Conservation (phyloP, 2,329 filamentous ascomycete species). For the Alternaria gaisen region DNA sequence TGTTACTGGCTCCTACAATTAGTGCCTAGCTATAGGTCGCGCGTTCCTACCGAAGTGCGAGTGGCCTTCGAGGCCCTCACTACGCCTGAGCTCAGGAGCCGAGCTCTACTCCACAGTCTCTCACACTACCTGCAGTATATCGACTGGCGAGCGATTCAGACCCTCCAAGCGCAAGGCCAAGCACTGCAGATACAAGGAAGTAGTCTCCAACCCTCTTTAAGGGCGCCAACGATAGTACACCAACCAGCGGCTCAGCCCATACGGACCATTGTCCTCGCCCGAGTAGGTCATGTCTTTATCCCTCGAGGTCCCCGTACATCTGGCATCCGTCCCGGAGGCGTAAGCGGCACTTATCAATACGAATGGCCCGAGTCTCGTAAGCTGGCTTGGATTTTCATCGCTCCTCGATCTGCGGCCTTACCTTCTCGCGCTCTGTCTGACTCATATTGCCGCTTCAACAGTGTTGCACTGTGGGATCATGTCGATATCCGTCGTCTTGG, state of each 20-base stretch:
- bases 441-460: background rate
- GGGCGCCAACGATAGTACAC: background rate
- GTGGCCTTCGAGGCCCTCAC: background rate
- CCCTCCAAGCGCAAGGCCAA: background rate
- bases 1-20: background rate
- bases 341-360: background rate
- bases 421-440: background rate
- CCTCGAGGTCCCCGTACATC: background rate
- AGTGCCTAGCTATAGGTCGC: background rate
- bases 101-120: background rate
- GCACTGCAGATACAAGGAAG: background rate
- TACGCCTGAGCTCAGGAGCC: background rate
- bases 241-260: background rate
- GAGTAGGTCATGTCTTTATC: background rate
- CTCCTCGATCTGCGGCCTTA: background rate
- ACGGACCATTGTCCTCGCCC: background rate
- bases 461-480: background rate
- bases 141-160: background rate
- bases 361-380: conserved; percentile 2
- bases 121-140: background rate
- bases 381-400: background rate
- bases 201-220: background rate
- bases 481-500: background rate
- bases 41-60: background rate
- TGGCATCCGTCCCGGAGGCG: background rate